Evolutionary conservation across 73 alveolate genomes (phyloP), one percentile per base, ranked within the genome.

Genomic region (Paramecium primaurelia): DNA sequence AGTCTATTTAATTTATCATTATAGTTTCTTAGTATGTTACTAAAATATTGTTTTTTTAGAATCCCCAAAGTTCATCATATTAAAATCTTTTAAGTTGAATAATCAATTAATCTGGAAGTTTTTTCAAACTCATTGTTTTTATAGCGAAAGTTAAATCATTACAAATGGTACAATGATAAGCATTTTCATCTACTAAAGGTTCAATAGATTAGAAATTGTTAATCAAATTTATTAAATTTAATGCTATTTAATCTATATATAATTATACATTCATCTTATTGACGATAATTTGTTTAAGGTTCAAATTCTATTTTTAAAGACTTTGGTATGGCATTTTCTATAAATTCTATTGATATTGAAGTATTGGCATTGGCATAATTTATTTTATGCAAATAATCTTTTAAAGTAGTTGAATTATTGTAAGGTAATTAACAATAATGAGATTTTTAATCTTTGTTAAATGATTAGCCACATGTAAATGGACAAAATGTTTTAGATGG

Each of bases 51-150:
- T 89, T 89, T 89, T 89, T 89, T 47, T 47, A 51, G 20, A 45
- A 71, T 73, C 58, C 86, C 32, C 49, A 71, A 32, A 14, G 49
- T 25, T 80, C 91, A 59, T 71, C 84, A 71, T 37, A 47, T 47
- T 89, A 51, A 68, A 89, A 89, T 71, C 94, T 89, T 59, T 89
- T 89, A 18, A 89, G 47, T 71, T 89, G 58, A 16, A 89, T 71
- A 6, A 89, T 44, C n/a, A 89, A 89, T 71, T 89, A 54, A 71
- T 83, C 85, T 42, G 94, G 94, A 2, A 77, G 69, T 37, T 32
- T 40, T 22, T 44, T 2, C 8, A 89, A 16, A 4, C 64, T 45
- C 49, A 89, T 59, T 25, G 58, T 60, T 37, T 89, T 89, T 14
- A 28, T 45, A 6, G 94, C 94, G 34, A 89, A 45, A 16, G 86